Percentiles rank a stretch among this genome's conserved stretches.
Conservation (phyloP, 2,329 filamentous ascomycete genomes). For the Arthroderma sp. region DNA sequence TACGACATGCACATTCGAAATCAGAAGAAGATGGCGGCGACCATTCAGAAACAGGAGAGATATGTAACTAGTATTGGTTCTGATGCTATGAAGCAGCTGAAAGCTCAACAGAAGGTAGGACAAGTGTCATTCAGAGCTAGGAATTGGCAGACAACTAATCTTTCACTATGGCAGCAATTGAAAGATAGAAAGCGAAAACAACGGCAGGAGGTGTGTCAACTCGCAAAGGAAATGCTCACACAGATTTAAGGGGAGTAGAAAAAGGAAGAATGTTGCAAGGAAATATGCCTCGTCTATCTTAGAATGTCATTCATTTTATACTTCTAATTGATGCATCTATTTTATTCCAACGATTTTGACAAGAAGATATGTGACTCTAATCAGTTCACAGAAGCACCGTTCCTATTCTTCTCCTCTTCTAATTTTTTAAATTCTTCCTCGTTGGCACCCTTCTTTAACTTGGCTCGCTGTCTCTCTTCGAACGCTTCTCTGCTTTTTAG, state of each 20-base stretch:
- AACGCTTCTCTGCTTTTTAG: constrained; percentile 76
- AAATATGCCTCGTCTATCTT: neutral
- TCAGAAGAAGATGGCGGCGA: neutral
- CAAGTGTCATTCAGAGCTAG: no score
- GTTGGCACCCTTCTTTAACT: constrained; percentile 69
- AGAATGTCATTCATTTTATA: neutral
- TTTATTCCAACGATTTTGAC: constrained; percentile 31
- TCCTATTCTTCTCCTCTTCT: constrained; percentile 32
- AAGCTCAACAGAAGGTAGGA: constrained; percentile 10
- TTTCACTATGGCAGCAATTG: constrained; percentile 6
- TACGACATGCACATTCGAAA: neutral
- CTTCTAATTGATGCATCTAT: constrained; percentile 41
- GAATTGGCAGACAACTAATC: no score
- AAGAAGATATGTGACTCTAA: no score
- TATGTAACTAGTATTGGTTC: constrained; percentile 3
- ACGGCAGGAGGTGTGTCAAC: constrained; percentile 10
- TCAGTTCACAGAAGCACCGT: neutral
- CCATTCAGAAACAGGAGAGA: constrained; percentile 3
- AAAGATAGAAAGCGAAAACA: constrained; percentile 10
- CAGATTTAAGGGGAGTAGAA: neutral
- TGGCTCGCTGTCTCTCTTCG: constrained; percentile 79
- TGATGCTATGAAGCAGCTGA: constrained; percentile 8
- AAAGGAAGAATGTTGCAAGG: no score
- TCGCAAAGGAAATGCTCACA: constrained; percentile 11
- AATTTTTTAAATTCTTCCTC: constrained; percentile 54